These are phyloP conservation scores for Pestalotiopsis sp. DNA, from an alignment of 2,329 filamentous ascomycete species.

Conservation along the genomic window DNA sequence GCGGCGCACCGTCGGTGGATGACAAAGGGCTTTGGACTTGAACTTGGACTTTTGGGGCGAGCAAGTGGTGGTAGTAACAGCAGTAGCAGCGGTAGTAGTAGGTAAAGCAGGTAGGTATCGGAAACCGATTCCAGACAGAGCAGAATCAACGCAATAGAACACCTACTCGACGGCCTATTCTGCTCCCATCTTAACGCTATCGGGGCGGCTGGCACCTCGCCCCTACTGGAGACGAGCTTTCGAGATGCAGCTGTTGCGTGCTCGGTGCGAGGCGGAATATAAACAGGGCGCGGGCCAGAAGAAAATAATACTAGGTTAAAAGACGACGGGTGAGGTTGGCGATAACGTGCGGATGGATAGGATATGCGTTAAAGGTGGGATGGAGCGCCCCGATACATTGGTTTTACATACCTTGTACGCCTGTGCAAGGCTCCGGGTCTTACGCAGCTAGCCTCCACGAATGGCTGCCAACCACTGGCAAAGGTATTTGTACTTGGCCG, in stretches of 20 bases:
- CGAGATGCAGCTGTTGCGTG: not conserved
- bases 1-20: not conserved
- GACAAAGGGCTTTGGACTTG: not conserved
- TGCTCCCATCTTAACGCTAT: slow-evolving; percentile 32
- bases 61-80: not conserved
- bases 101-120: too few relatives aligned
- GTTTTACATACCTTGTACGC: not conserved
- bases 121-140: not conserved
- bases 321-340: slow-evolving; percentile 16
- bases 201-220: slow-evolving; percentile 28
- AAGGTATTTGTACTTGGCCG: too few relatives aligned
- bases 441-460: slow-evolving; percentile 5
- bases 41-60: not conserved
- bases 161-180: slow-evolving; percentile 31
- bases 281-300: slow-evolving; percentile 1
- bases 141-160: not conserved
- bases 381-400: not conserved
- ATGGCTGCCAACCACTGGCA: not conserved
- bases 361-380: slow-evolving; percentile 10
- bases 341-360: slow-evolving; percentile 14
- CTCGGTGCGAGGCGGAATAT: not conserved
- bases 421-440: slow-evolving; percentile 1
- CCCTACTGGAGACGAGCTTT: slow-evolving; percentile 22
- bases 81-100: too few relatives aligned
- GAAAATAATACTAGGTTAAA: not conserved